Percentiles rank a stretch among this genome's conserved stretches.
phyloP scores from a whole-genome alignment of 345 rosid genomes.

The Eucalyptus virginea region DNA sequence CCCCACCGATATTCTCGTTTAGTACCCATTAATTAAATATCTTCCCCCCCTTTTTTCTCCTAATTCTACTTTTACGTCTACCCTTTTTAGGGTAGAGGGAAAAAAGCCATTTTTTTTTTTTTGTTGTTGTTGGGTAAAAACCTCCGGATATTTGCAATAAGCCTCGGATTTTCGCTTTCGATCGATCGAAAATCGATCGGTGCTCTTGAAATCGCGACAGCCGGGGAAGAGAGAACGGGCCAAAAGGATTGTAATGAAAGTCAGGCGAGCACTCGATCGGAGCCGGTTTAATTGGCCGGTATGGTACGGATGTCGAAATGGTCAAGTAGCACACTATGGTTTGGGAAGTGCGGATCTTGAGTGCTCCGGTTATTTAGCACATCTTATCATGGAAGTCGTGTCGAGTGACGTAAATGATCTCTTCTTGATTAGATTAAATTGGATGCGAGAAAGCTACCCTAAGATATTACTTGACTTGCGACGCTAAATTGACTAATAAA shows the following conservation, averaged over 20 bases:
- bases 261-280: not conserved
- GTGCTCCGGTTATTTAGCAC: not conserved
- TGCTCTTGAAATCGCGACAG: not conserved
- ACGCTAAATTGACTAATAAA: not conserved
- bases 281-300: not conserved
- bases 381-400: accelerated
- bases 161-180: not conserved
- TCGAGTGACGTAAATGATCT: not conserved
- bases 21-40: not conserved
- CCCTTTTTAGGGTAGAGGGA: not conserved
- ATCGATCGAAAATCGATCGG: not conserved
- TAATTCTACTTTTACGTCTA: not conserved
- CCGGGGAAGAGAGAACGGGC: not conserved
- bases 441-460: not conserved
- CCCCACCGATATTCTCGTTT: not conserved
- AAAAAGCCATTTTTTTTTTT: too few relatives aligned
- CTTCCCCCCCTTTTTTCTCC: not conserved
- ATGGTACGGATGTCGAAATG: not conserved
- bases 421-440: accelerated
- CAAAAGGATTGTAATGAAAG: not conserved
- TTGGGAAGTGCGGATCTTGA: not conserved
- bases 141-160: not conserved
- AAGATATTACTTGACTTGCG: not conserved
- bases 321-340: not conserved
- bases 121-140: not conserved